Evolutionary conservation across 2,329 filamentous ascomycete genomes (phyloP).

Genomic region (Uncinocarpus reesii): DNA sequence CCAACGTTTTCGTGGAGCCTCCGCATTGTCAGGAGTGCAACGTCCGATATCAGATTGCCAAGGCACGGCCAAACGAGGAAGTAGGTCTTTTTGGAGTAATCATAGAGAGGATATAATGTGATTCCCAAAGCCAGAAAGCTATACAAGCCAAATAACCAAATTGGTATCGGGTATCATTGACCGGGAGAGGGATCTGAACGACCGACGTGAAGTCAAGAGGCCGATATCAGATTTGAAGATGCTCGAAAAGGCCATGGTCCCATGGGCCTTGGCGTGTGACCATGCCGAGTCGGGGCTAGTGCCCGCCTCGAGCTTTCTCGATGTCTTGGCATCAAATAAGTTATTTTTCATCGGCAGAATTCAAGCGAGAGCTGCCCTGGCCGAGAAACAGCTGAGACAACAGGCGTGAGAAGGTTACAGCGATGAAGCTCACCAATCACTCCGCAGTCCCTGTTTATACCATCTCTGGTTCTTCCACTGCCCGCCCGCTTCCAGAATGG

Average conservation of each 20-base stretch:
- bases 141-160: background rate
- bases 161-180: slow-evolving; percentile 1
- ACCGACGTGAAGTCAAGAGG: background rate
- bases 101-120: too few species aligned
- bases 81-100: too few species aligned
- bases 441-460: slow-evolving; percentile 86
- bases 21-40: slow-evolving; percentile 2
- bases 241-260: background rate
- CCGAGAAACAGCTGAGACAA: background rate
- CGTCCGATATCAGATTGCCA: background rate
- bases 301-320: background rate
- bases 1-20: background rate
- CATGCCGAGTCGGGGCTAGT: background rate
- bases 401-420: background rate
- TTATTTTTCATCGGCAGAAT: slow-evolving; percentile 1
- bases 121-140: background rate
- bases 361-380: background rate
- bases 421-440: slow-evolving; percentile 49
- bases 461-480: slow-evolving; percentile 80
- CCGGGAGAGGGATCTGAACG: background rate
- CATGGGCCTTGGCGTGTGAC: background rate
- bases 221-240: slow-evolving; percentile 6
- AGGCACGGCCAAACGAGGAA: too few species aligned
- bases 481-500: slow-evolving; percentile 87
- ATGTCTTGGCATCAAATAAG: slow-evolving; percentile 6